Evolutionary conservation across 2,329 filamentous ascomycete genomes (phyloP).

Genomic region (Colletotrichum tanaceti): DNA sequence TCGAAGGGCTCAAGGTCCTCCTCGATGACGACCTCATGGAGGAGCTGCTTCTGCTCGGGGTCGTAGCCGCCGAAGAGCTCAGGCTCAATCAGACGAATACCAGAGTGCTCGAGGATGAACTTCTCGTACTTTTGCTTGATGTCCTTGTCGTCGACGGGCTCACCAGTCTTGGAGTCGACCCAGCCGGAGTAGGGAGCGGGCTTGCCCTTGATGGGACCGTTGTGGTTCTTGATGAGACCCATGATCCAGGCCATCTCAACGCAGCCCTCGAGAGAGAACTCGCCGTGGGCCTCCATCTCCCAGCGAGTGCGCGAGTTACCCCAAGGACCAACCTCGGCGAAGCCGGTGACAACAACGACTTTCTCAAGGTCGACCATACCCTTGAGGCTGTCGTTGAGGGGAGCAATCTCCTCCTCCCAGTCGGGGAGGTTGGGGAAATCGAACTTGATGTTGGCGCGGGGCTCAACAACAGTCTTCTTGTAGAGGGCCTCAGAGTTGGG

Average conservation of each 20-base stretch:
- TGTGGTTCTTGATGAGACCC: slow-evolving; percentile 99
- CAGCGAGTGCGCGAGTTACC: slow-evolving; percentile 97
- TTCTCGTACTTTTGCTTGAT: slow-evolving; percentile 98
- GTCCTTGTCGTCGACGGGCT: slow-evolving; percentile 98
- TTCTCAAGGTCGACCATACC: slow-evolving; percentile 99
- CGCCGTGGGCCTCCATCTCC: slow-evolving; percentile 98
- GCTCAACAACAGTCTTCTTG: slow-evolving; percentile 93
- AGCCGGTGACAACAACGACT: slow-evolving; percentile 97
- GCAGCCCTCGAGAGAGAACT: slow-evolving; percentile 97
- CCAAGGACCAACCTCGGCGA: slow-evolving; percentile 96
- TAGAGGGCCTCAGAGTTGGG: slow-evolving; percentile 92
- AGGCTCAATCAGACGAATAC: slow-evolving; percentile 97
- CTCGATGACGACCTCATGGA: slow-evolving; percentile 97
- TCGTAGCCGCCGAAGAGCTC: slow-evolving; percentile 98
- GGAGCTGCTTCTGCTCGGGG: slow-evolving; percentile 97
- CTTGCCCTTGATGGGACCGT: slow-evolving; percentile 94
- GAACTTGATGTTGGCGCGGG: slow-evolving; percentile 97
- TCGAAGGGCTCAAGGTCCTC: slow-evolving; percentile 98
- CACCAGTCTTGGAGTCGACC: slow-evolving; percentile 93
- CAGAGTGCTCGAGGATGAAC: slow-evolving; percentile 93
- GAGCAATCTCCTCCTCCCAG: slow-evolving; percentile 91
- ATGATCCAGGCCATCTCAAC: slow-evolving; percentile 99
- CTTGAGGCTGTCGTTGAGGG: slow-evolving; percentile 88
- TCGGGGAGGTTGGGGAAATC: slow-evolving; percentile 91
- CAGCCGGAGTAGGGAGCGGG: slow-evolving; percentile 84